A percentile compares a stretch with the other conserved stretches of the same genome.
Evolutionary conservation across 495 filamentous ascomycete species (phyloP).

Genomic region (Annulohypoxylon bovei): DNA sequence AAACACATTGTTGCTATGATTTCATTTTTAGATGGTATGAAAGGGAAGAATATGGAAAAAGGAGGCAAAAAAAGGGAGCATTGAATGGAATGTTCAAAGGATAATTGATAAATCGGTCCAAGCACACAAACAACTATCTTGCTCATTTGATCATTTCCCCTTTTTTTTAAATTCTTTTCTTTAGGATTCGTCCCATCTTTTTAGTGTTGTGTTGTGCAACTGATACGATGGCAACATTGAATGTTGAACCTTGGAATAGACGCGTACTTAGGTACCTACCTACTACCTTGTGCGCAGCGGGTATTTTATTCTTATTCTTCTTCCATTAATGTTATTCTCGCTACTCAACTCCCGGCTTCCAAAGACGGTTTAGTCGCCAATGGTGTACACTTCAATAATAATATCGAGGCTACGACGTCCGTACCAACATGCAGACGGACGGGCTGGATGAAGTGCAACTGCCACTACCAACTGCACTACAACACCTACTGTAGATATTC

Average conservation of each 20-base stretch:
- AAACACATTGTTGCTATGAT: constrained; percentile 11
- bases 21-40: background rate
- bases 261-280: background rate
- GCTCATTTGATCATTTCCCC: constrained; percentile 13
- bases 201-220: constrained; percentile 28
- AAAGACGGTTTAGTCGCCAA: constrained; percentile 13
- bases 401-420: constrained; percentile 15
- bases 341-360: constrained; percentile 41
- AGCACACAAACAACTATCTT: constrained; percentile 8
- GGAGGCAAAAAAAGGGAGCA: constrained; percentile 15
- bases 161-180: constrained; percentile 8
- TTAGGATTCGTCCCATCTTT: constrained; percentile 31
- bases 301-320: constrained; percentile 6
- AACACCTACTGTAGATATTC: constrained; percentile 14
- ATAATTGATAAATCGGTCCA: background rate
- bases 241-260: background rate
- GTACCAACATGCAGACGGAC: constrained; percentile 29
- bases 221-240: constrained; percentile 27
- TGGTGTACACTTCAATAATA: background rate
- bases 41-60: constrained; percentile 18
- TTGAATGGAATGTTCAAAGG: constrained; percentile 36
- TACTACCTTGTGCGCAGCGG: constrained; percentile 23
- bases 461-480: background rate
- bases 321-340: constrained; percentile 1
- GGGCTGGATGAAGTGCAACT: constrained; percentile 24